Percentiles rank a stretch among this genome's conserved stretches.
Conservation (phyloP, 2,329 filamentous ascomycete genomes). For the Pyricularia sp. region DNA sequence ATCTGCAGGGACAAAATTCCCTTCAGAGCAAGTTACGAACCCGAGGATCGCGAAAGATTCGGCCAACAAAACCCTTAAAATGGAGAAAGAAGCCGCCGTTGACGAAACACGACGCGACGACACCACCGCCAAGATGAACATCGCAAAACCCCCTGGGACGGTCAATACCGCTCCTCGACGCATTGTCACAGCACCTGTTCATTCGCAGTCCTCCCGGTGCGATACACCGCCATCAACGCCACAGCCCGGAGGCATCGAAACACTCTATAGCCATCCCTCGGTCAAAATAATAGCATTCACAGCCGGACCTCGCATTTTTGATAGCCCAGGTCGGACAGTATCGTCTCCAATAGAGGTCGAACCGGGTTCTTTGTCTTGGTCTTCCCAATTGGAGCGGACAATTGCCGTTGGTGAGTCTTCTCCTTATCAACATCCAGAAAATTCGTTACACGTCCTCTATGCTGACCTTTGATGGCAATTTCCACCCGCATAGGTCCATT, state of each 20-base stretch:
- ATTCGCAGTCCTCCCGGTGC: slow-evolving; percentile 13
- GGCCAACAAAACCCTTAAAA: neutral
- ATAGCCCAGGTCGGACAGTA: slow-evolving; percentile 21
- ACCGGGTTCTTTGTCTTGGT: slow-evolving; percentile 61
- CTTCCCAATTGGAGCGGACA: slow-evolving; percentile 67
- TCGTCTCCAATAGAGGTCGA: slow-evolving; percentile 30
- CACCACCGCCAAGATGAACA: slow-evolving; percentile 12
- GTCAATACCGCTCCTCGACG: slow-evolving; percentile 16
- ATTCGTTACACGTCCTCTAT: neutral
- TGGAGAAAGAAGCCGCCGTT: neutral
- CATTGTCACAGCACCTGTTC: slow-evolving; percentile 27
- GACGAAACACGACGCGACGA: neutral
- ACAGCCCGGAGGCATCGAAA: slow-evolving; percentile 42
- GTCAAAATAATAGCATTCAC: slow-evolving; percentile 57
- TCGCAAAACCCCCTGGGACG: slow-evolving; percentile 12
- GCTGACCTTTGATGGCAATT: neutral
- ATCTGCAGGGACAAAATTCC: neutral
- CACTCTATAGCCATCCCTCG: slow-evolving; percentile 63
- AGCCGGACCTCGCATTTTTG: slow-evolving; percentile 22
- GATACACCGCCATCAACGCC: slow-evolving; percentile 15
- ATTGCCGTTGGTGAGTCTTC: slow-evolving; percentile 59
- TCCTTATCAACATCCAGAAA: neutral
- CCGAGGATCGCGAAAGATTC: neutral
- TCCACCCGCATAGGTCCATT: slow-evolving; percentile 47
- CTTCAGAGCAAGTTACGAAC: neutral